phyloP scores from a whole-genome alignment of 768 basidiomycete species.

The Saitozyma sp. region DNA sequence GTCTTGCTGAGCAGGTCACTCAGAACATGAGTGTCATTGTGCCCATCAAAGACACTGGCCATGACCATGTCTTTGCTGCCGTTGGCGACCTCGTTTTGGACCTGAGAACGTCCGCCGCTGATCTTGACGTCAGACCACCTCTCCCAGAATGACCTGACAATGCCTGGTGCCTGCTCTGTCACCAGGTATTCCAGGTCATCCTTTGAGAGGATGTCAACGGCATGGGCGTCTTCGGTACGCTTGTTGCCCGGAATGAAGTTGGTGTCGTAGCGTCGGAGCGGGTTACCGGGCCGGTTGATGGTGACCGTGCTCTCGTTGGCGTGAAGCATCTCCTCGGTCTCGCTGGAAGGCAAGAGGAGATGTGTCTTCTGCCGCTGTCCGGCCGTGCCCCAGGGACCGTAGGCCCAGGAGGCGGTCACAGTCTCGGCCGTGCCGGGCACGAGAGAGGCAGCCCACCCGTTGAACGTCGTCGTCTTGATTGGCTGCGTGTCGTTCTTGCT shows the following conservation, averaged over 20 bases:
- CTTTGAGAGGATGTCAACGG: background rate
- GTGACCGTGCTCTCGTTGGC: background rate
- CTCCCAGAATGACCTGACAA: background rate
- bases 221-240: background rate
- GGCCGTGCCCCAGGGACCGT: background rate
- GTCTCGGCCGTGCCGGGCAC: background rate
- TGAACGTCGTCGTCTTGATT: background rate
- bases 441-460: background rate
- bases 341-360: background rate
- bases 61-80: background rate
- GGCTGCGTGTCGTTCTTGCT: no score
- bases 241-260: background rate
- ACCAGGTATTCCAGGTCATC: background rate
- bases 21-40: conserved; percentile 37
- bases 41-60: background rate
- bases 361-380: background rate
- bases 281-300: background rate
- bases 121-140: background rate
- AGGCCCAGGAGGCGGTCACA: background rate
- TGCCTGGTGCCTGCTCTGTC: background rate
- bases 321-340: background rate
- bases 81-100: background rate
- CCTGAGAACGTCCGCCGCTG: background rate
- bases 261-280: background rate
- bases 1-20: conserved; percentile 76